Conservation (phyloP, 441 rosid genomes). For the Populus trichocarpa region DNA sequence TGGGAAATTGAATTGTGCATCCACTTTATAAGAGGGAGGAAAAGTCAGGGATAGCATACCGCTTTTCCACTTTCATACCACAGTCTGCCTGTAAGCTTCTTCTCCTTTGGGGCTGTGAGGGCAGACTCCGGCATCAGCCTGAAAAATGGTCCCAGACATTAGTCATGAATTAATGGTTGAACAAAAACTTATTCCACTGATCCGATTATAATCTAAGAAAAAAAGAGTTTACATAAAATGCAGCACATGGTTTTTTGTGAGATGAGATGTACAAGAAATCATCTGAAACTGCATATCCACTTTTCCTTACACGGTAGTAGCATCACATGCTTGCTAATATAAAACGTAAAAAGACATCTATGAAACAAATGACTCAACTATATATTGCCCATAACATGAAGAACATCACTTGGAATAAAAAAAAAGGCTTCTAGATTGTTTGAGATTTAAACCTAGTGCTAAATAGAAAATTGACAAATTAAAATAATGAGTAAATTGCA, state of each 20-base stretch:
- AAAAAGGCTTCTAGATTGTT: no score
- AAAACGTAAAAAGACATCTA: neutral
- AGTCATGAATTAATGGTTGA: neutral
- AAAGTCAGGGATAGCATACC: slow-evolving; percentile 20
- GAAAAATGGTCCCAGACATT: slow-evolving; percentile 18
- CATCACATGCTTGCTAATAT: neutral
- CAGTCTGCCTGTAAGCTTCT: slow-evolving; percentile 87
- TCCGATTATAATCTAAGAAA: neutral
- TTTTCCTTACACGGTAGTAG: neutral
- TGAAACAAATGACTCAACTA: slow-evolving; percentile 4
- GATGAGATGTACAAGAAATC: neutral
- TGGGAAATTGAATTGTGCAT: slow-evolving; percentile 6
- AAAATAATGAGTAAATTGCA: no score
- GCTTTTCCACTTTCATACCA: slow-evolving; percentile 96
- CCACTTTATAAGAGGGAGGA: neutral
- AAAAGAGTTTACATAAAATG: neutral
- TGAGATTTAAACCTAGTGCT: no score
- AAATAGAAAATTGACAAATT: no score
- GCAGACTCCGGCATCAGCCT: slow-evolving; percentile 96
- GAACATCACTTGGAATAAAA: no score
- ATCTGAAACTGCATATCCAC: neutral
- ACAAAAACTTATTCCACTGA: neutral
- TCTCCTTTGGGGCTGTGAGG: slow-evolving; percentile 70
- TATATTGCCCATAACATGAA: no score
- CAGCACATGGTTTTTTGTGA: neutral